Evolutionary conservation across 768 basidiomycete species (phyloP), one percentile per base, ranked within the genome.

Genomic region (Boletus edulis): DNA sequence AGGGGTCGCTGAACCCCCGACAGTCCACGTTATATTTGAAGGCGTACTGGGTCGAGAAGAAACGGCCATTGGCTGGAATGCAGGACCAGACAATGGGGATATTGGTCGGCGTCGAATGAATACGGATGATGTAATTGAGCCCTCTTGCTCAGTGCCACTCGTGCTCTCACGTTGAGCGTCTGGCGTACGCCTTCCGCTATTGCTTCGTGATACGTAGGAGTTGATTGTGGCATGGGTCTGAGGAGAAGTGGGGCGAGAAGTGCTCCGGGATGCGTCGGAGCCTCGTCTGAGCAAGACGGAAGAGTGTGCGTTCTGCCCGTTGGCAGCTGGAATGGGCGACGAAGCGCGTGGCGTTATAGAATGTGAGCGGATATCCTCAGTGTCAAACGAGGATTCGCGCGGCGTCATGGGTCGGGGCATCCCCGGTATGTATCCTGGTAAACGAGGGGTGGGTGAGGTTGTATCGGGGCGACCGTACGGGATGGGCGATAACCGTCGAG

Each of bases 351-450:
- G 91, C 5, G 91, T 94, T 22, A 76, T 75, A 35, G 80, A 79
- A 45, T 86, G 84, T 1, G 86, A 88, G 54, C 83, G 86, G 62
- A 83, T 81, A 55, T 91, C 88, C 51, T 92, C 90, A 29, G 78
- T 66, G 46, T 91, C 91, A 52, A 76, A 75, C 32, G 80, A 73
- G 7, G 73, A 62, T 59, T 90, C 87, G 52, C 84, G 85, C n/a
- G 91, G 91, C 7, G 91, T 93, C 87, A 93, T 91, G 17, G 91
- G 91, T 40, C 91, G 77, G 20, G 89, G 88, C 91, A 94, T 94
- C 12, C 91, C 91, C 22, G 91, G 91, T 53, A 91, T 84, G 70
- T 94, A 94, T 14, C 91, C 91, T 51, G 91, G 91, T 20, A 90
- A 65, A 39, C 82, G 77, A 41, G 80, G 78, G 0, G 72, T 71